Base-by-base conservation (phyloP, 2,329 filamentous ascomycete genomes). In the Claviceps monticola region DNA sequence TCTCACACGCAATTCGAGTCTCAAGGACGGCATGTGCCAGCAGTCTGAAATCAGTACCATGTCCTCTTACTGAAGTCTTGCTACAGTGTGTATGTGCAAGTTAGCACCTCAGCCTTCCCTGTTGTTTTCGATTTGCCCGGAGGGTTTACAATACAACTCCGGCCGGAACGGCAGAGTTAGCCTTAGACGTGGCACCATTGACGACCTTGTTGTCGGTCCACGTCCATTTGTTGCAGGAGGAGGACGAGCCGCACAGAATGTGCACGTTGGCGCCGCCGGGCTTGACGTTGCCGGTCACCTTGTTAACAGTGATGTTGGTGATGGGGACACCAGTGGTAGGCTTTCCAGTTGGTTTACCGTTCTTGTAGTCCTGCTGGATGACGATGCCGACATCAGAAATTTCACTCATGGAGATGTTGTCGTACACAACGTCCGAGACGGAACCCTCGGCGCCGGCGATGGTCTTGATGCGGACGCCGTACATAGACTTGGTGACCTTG, bases 241-340 rank as follows among this genome's bases (percentile, higher is more conserved):
- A 11, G 9, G 29, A 1, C 29, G 29, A 34, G 29, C 7, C 51
- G 2, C 51, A 52, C 13, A 21, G 1, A 16, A 52, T 23, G 2
- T 49, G n/a, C 5, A 39, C 11, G 13, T 46, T 46, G 37, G 21
- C 41, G 13, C 41, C 51, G 7, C 29, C 17, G 3, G 9, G 1
- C 17, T 45, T 29, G 14, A 52, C 46, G 19, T 16, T 52, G 2
- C 51, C 51, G 17, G 3, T 4, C 11, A 52, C 41, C 1, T 45
- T 61, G 46, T 65, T 61, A 48, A 78, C 60, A 1, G 66, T 70
- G 6, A 78, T 56, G 7, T 66, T 70, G 8, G 74, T 77, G 61
- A 78, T 76, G n/a, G 74, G 74, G n/a, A 78, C 72, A 38, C 74
- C 74, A 26, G 58, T 57, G 38, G 71, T 74, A 11, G 73, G 70